Evolutionary conservation across 2,329 filamentous ascomycete species (phyloP).

Genomic region (Aspergillus tubingensis): DNA sequence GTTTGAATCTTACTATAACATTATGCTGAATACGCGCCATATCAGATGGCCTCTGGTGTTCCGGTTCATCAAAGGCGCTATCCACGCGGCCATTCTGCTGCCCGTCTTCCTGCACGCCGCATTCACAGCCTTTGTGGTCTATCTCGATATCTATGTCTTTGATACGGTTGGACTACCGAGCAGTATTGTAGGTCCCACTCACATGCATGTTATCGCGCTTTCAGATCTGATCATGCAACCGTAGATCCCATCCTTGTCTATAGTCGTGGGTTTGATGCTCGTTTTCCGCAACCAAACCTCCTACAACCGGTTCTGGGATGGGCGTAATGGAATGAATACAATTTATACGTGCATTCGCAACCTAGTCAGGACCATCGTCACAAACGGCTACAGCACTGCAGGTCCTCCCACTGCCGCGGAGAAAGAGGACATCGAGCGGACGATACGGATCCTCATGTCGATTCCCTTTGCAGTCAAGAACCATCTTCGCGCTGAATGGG

Average conservation of each 20-base stretch:
- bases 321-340: slow-evolving; percentile 58
- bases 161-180: slow-evolving; percentile 57
- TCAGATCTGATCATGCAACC: not conserved
- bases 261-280: slow-evolving; percentile 68
- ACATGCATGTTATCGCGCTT: not conserved
- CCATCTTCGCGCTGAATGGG: slow-evolving; percentile 65
- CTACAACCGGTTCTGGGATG: slow-evolving; percentile 67
- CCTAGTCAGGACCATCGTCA: slow-evolving; percentile 58
- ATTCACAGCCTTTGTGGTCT: slow-evolving; percentile 61
- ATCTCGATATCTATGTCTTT: slow-evolving; percentile 55
- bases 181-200: slow-evolving; percentile 52
- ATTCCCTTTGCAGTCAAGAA: slow-evolving; percentile 66
- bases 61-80: slow-evolving; percentile 65
- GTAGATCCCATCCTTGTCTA: slow-evolving; percentile 62
- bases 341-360: slow-evolving; percentile 62
- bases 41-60: slow-evolving; percentile 63
- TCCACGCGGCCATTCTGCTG: slow-evolving; percentile 60
- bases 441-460: slow-evolving; percentile 60
- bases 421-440: slow-evolving; percentile 59
- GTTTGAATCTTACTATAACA: not conserved
- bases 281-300: slow-evolving; percentile 67
- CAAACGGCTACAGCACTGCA: slow-evolving; percentile 45
- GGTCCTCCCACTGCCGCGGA: slow-evolving; percentile 46
- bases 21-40: not conserved
- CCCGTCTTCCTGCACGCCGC: slow-evolving; percentile 60